Conservation (phyloP, 1,139 yeast genomes). For the Yamadazyma triangularis region DNA sequence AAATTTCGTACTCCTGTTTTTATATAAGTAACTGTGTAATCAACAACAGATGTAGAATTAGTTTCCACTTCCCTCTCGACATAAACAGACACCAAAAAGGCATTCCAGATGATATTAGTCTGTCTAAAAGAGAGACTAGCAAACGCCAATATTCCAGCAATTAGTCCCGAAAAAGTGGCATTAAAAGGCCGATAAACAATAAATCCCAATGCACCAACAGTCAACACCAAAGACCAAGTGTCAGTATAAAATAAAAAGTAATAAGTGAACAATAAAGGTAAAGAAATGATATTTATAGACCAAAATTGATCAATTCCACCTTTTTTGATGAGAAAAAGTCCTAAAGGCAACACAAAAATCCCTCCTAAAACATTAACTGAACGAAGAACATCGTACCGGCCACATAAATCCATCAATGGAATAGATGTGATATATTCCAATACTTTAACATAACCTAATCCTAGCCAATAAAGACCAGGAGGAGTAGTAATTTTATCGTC, state of each 20-base stretch:
- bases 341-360: slow-evolving; percentile 45
- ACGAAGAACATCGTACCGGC: slow-evolving; percentile 46
- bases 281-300: slow-evolving; percentile 46
- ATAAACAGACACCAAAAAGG: slow-evolving; percentile 53
- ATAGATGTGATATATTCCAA: slow-evolving; percentile 12
- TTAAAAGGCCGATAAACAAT: slow-evolving; percentile 14
- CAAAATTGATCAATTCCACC: slow-evolving; percentile 37
- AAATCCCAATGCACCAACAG: slow-evolving; percentile 43
- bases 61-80: slow-evolving; percentile 38
- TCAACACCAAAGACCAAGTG: slow-evolving; percentile 79
- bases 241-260: slow-evolving; percentile 86
- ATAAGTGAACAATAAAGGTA: slow-evolving; percentile 72
- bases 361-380: slow-evolving; percentile 65
- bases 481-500: slow-evolving; percentile 94
- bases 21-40: slow-evolving; percentile 8
- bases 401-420: slow-evolving; percentile 18
- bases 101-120: slow-evolving; percentile 86
- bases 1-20: slow-evolving; percentile 19
- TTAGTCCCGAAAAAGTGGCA: slow-evolving; percentile 8
- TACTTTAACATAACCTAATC: slow-evolving; percentile 42
- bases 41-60: slow-evolving; percentile 13
- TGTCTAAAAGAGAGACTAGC: slow-evolving; percentile 74
- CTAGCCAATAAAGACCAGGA: slow-evolving; percentile 81
- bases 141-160: slow-evolving; percentile 47
- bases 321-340: slow-evolving; percentile 30